Evolutionary conservation across 2,329 filamentous ascomycete species (phyloP), one percentile per base, ranked within the genome.

Genomic region (Aspergillus fructus): DNA sequence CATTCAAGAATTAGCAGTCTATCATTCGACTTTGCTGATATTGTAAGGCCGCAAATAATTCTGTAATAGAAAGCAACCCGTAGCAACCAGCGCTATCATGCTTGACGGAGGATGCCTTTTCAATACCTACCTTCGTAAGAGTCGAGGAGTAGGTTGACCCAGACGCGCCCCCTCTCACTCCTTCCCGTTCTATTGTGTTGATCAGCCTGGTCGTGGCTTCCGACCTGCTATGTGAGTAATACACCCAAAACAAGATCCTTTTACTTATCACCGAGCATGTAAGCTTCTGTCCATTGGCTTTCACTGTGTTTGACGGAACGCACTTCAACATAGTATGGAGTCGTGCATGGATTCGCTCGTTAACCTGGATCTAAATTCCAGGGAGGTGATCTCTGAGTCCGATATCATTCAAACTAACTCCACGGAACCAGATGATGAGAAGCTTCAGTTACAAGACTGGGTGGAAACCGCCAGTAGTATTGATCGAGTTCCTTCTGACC

Each of bases 401-500:
- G 47, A 50, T 8, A 23, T 39, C 15, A 41, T 59, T 30, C 48
- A 52, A 3, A 11, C 54, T 30, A 49, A 60, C 30, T 52, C 46
- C 15, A 3, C 46, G 5, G 43, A 52, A 42, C 39, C 51, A 17
- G 50, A 46, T 7, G 50, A 46, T 8, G 55, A 39, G 41, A 59
- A 58, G 46, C 48, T 56, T 15, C 50, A 46, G 15, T 39, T 24
- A 19, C 19, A 39, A 27, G 47, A 45, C n/a, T 19, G 34, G 1
- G 46, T 49, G 17, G 42, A 51, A 37, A 15, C 49, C 2, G 24
- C 40, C 53, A 30, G 56, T 11, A 43, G 53, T 21, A 45, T 47
- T n/a, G 58, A 64, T 3, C 59, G 42, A 27, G 49, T 61, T 17
- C 30, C 47, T 62, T 23, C 33, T 17, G 59, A 64, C 5, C 59